phyloP scores from a whole-genome alignment of 148 eudicot genomes.

The Diospyros lotus region DNA sequence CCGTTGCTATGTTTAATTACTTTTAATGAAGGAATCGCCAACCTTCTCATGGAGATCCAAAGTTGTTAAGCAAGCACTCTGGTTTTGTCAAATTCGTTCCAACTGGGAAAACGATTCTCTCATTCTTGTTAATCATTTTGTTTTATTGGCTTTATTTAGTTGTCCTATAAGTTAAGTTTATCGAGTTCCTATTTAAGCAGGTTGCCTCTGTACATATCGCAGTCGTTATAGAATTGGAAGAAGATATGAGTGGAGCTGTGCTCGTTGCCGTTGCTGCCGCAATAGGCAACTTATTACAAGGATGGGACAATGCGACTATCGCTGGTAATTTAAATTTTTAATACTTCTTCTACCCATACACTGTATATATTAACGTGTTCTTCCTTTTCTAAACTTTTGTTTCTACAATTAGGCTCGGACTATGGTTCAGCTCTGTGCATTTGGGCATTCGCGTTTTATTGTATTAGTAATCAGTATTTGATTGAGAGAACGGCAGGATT shows the following conservation, averaged over 20 bases:
- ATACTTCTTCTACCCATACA: not conserved
- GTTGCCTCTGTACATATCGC: not conserved
- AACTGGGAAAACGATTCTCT: too few species aligned
- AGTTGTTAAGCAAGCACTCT: too few species aligned
- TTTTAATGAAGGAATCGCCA: too few species aligned
- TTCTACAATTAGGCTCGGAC: not conserved
- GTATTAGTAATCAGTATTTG: not conserved
- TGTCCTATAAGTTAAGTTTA: too few species aligned
- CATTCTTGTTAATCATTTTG: too few species aligned
- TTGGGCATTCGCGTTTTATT: not conserved
- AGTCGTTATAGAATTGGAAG: not conserved
- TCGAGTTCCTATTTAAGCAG: too few species aligned
- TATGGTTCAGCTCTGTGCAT: not conserved
- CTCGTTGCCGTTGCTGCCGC: slow-evolving; percentile 61
- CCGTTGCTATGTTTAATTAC: too few species aligned
- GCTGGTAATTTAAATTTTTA: slow-evolving; percentile 34
- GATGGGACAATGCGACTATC: slow-evolving; percentile 72
- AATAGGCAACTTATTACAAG: slow-evolving; percentile 54
- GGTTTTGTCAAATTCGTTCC: too few species aligned
- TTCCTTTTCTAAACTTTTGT: not conserved
- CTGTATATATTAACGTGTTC: not conserved
- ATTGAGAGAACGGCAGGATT: not conserved
- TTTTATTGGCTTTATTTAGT: too few species aligned
- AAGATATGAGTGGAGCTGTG: slow-evolving; percentile 60
- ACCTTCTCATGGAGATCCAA: too few species aligned